Base-by-base conservation (phyloP, 2,329 filamentous ascomycete species). In the Macrophomina tecta region DNA sequence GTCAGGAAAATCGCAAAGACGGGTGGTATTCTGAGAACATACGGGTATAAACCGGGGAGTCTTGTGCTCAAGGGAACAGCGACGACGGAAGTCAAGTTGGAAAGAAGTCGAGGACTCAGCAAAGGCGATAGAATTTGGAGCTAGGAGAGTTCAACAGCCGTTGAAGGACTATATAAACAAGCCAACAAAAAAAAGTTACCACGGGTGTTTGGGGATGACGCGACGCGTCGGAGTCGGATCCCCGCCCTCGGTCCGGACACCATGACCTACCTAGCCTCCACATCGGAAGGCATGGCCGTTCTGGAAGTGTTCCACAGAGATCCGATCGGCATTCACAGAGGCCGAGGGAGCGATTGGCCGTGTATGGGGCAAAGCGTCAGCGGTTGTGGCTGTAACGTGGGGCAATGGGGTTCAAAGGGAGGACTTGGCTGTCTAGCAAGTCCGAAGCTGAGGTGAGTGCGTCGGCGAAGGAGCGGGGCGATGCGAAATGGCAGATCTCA, bases 381-480 rank as follows among this genome's bases (percentile, higher is more conserved):
- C 58, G 30, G 3, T 14, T 4, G 32, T 40, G 11, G 55, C 38
- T 60, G 55, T 12, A 32, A 36, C 56, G 56, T 60, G 56, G 56
- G 56, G 58, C 58, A 23, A 14, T n/a, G 32, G 30, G 42, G 58
- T 6, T 48, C n/a, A 32, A 14, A 5, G 12, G 8, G 58, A 28
- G 30, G n/a, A 23, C 56, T 48, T 45, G 38, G 36, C 38, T 45
- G 55, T 58, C 36, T 58, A 58, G 55, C 56, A 49, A 62, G 45
- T 62, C 58, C 58, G 58, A 62, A 49, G 58, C 58, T 62, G 58
- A 62, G 30, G 42, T 62, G 58, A 48, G 58, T 62, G 58, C 58
- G 18, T 49, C 42, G 58, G 58, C 58, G 32, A 48, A 36, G 45
- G 40, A 16, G 58, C 42, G 58, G 58, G 58, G 58, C 18, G 45